Percentiles rank a stretch among this genome's conserved stretches.
Conservation (phyloP, 257 asterid species). For the Perilla frutescens region DNA sequence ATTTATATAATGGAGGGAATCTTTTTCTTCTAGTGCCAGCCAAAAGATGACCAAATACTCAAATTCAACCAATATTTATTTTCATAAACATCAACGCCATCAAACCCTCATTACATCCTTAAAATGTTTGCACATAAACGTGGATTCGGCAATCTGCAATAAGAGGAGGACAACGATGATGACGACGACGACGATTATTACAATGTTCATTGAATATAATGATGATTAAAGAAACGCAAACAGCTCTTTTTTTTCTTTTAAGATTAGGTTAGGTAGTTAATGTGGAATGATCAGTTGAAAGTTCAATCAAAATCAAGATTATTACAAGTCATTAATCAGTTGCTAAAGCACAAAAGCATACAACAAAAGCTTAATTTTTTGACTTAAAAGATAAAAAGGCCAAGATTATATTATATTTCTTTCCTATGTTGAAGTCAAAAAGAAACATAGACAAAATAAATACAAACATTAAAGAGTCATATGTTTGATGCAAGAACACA, state of each 20-base stretch:
- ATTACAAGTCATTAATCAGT: constrained; percentile 27
- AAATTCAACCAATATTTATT: not conserved
- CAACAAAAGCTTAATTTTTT: constrained; percentile 5
- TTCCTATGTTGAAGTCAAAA: constrained; percentile 32
- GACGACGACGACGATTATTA: constrained; percentile 32
- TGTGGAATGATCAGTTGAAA: constrained; percentile 36
- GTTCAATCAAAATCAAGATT: constrained; percentile 44
- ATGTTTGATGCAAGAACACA: constrained; percentile 18
- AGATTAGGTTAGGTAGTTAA: constrained; percentile 34
- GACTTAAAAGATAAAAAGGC: constrained; percentile 28
- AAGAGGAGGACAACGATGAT: constrained; percentile 10
- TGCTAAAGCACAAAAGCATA: constrained; percentile 30
- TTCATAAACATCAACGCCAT: constrained; percentile 18
- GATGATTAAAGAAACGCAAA: constrained; percentile 32
- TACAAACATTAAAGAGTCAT: constrained; percentile 20
- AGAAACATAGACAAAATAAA: constrained; percentile 9
- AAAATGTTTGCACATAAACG: not conserved
- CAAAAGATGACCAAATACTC: not conserved
- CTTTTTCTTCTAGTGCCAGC: not conserved
- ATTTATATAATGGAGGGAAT: not conserved
- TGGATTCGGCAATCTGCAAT: constrained; percentile 27
- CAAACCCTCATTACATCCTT: not conserved
- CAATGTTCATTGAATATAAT: constrained; percentile 38
- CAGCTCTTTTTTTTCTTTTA: not conserved
- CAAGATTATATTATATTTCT: constrained; percentile 5